These are phyloP conservation scores for Scytalidium sp. DNA, from an alignment of 2,329 filamentous ascomycete genomes.

Conservation along the genomic window DNA sequence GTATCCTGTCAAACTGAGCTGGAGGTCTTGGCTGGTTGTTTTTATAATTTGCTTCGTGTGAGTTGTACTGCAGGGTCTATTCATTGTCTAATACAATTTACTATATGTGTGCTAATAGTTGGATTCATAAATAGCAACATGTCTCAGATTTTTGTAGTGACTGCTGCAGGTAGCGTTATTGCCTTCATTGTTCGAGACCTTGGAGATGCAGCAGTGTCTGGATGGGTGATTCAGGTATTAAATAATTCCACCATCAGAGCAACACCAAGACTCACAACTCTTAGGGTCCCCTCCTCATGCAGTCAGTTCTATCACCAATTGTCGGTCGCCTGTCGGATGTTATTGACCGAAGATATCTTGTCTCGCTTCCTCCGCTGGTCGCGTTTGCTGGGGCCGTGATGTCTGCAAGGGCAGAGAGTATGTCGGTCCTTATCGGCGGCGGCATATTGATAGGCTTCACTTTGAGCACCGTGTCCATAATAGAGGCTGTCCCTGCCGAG, in stretches of 20 bases:
- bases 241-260: conserved; percentile 1
- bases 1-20: conserved; percentile 46
- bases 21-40: conserved; percentile 51
- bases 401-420: conserved; percentile 51
- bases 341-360: conserved; percentile 50
- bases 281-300: conserved; percentile 54
- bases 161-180: conserved; percentile 52
- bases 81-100: no score
- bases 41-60: no score
- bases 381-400: conserved; percentile 51
- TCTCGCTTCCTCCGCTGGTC: conserved; percentile 47
- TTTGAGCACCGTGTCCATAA: conserved; percentile 50
- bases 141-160: conserved; percentile 53
- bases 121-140: conserved; percentile 36
- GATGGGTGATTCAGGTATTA: conserved; percentile 52
- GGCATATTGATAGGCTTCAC: conserved; percentile 53
- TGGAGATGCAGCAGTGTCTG: conserved; percentile 44
- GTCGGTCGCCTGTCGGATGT: conserved; percentile 56
- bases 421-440: conserved; percentile 54
- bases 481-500: conserved; percentile 54
- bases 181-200: conserved; percentile 54
- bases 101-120: no score
- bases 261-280: conserved; percentile 3
- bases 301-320: conserved; percentile 52
- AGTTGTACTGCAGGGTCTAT: no score